These are phyloP conservation scores for Dissophora ornata DNA, from an alignment of 192 early-diverging fungal species.

Conservation along the genomic window DNA sequence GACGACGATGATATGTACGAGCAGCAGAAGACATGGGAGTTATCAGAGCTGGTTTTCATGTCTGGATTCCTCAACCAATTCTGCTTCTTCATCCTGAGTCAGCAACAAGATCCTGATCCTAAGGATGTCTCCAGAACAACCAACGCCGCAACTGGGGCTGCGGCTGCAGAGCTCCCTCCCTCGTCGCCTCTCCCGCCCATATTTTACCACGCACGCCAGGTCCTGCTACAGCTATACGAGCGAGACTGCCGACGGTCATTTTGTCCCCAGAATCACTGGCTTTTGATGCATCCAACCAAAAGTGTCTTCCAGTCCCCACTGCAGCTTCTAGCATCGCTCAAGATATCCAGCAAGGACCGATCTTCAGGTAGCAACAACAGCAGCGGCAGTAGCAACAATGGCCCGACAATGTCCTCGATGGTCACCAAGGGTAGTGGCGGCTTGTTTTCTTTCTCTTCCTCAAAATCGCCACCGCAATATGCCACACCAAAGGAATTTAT, in stretches of 20 bases:
- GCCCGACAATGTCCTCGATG: constrained; percentile 1
- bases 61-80: constrained; percentile 72
- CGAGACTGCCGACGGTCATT: constrained; percentile 67
- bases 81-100: constrained; percentile 67
- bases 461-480: constrained; percentile 32
- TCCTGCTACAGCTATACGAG: constrained; percentile 79
- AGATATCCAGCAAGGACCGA: constrained; percentile 34
- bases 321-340: constrained; percentile 46
- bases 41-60: constrained; percentile 62
- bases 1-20: constrained; percentile 76
- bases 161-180: background rate
- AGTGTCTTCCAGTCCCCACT: constrained; percentile 53
- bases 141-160: background rate
- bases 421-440: constrained; percentile 19
- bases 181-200: constrained; percentile 46
- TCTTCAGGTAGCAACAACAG: constrained; percentile 18
- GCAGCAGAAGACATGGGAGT: constrained; percentile 63
- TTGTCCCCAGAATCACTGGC: constrained; percentile 71
- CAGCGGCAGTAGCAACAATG: constrained; percentile 9
- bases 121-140: background rate
- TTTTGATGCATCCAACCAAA: constrained; percentile 58
- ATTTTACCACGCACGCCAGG: constrained; percentile 61
- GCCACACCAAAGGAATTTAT: constrained; percentile 55
- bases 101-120: constrained; percentile 19
- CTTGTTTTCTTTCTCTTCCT: constrained; percentile 39